phyloP scores from a whole-genome alignment of 192 early-diverging fungal genomes.

The Linnemannia zychae region DNA sequence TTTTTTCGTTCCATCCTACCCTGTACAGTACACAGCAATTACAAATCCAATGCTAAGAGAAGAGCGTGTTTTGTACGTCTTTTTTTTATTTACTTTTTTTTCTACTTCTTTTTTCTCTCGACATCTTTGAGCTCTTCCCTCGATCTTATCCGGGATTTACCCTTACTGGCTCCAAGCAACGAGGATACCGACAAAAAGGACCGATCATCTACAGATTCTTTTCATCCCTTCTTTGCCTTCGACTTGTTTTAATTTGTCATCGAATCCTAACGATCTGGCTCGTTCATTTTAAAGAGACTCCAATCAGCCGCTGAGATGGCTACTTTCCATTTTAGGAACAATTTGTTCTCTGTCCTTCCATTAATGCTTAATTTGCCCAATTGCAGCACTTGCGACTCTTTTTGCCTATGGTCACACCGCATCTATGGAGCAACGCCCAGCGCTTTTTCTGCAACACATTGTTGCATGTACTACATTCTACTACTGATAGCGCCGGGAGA shows the following conservation, averaged over 20 bases:
- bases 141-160: not conserved
- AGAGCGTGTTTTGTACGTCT: not conserved
- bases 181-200: not conserved
- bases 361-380: not conserved
- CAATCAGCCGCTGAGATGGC: not conserved
- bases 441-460: not conserved
- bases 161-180: not conserved
- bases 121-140: not conserved
- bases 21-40: no score
- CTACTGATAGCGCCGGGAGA: not conserved
- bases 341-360: not conserved
- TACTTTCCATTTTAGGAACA: not conserved
- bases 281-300: no score
- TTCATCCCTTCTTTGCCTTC: not conserved
- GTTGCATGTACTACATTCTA: not conserved
- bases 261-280: no score
- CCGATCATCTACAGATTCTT: not conserved
- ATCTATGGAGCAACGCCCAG: not conserved
- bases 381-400: not conserved
- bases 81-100: not conserved
- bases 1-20: no score
- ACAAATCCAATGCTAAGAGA: no score
- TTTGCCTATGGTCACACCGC: not conserved
- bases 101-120: not conserved
- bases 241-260: no score